phyloP scores from a whole-genome alignment of 2,329 filamentous ascomycete species.

The Ploettnerulaceae sp. region DNA sequence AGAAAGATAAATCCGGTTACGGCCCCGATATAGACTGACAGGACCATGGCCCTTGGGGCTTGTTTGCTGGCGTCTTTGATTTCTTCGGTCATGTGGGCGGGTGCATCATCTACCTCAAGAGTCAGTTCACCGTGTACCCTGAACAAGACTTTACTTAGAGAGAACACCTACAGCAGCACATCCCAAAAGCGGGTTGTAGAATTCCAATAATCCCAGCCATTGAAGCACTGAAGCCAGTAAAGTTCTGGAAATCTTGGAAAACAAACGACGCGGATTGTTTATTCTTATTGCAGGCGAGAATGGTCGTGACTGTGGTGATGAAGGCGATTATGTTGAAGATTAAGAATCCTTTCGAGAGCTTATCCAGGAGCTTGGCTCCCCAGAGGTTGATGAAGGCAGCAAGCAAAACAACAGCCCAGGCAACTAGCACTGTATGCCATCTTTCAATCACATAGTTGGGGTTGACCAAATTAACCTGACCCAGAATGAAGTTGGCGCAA shows the following conservation, averaged over 20 bases:
- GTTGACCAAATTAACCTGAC: constrained; percentile 48
- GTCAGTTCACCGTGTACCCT: background rate
- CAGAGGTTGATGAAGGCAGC: constrained; percentile 46
- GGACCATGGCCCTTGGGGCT: constrained; percentile 45
- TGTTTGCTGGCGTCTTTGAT: constrained; percentile 47
- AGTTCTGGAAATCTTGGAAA: constrained; percentile 50
- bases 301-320: constrained; percentile 45
- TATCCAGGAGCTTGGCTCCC: constrained; percentile 46
- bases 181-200: constrained; percentile 49
- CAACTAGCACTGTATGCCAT: constrained; percentile 51
- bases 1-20: constrained; percentile 45
- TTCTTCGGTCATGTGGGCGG: constrained; percentile 51
- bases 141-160: background rate
- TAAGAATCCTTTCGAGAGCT: constrained; percentile 45
- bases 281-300: constrained; percentile 49
- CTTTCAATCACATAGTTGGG: constrained; percentile 47
- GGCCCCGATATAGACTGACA: constrained; percentile 44
- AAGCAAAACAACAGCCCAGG: constrained; percentile 44
- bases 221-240: constrained; percentile 45
- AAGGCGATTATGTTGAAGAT: constrained; percentile 51
- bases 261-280: constrained; percentile 51
- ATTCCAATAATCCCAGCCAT: constrained; percentile 51
- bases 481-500: constrained; percentile 50
- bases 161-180: constrained; percentile 42
- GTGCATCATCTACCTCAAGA: constrained; percentile 32